These are phyloP conservation scores for Leucogyrophana mollusca DNA, from an alignment of 768 basidiomycete species.

Conservation along the genomic window DNA sequence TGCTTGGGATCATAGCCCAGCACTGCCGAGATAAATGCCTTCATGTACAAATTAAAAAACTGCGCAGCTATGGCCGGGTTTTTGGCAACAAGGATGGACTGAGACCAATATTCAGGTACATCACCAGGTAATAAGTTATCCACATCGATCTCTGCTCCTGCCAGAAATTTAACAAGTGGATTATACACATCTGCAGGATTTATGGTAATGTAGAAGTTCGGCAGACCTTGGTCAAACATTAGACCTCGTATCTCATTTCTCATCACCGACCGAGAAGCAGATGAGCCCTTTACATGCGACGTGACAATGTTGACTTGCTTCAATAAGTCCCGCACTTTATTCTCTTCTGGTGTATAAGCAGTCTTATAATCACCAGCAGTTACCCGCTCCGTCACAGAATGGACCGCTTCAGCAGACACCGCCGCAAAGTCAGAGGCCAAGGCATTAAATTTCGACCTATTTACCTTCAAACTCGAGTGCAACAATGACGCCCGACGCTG, in stretches of 20 bases:
- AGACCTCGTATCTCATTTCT: constrained; percentile 38
- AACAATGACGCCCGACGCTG: constrained; percentile 31
- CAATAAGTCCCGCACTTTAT: constrained; percentile 20
- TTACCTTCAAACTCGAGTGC: constrained; percentile 31
- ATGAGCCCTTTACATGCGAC: constrained; percentile 24
- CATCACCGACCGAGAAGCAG: constrained; percentile 22
- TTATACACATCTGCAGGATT: constrained; percentile 44
- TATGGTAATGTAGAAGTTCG: constrained; percentile 42
- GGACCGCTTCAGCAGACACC: constrained; percentile 20
- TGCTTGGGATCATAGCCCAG: constrained; percentile 19
- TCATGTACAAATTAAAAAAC: constrained; percentile 43
- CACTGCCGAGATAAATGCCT: constrained; percentile 29
- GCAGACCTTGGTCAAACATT: constrained; percentile 33
- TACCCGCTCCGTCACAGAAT: constrained; percentile 21
- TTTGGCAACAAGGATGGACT: constrained; percentile 32
- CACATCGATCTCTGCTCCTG: constrained; percentile 34
- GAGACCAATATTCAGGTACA: constrained; percentile 28
- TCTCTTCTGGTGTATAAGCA: constrained; percentile 24
- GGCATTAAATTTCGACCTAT: constrained; percentile 18
- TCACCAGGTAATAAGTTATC: constrained; percentile 27
- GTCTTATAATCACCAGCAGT: constrained; percentile 14
- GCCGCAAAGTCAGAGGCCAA: constrained; percentile 23
- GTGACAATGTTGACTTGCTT: constrained; percentile 18
- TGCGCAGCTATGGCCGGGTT: constrained; percentile 38
- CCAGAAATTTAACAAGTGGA: constrained; percentile 39